Conservation (phyloP, 768 basidiomycete species). For the Mycena chlorophos region DNA sequence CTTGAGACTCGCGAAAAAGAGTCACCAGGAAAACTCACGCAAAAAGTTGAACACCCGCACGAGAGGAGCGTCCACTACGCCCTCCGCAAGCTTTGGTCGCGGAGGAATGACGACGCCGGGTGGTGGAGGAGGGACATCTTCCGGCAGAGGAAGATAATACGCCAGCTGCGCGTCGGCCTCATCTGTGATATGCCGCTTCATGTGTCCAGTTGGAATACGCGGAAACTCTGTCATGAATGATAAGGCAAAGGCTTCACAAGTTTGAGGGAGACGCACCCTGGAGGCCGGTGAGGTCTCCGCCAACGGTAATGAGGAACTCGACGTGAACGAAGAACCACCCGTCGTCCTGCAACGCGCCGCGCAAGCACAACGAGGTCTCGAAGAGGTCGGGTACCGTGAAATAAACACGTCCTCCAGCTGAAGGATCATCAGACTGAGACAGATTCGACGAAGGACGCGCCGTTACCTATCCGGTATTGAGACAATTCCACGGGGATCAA, state of each 20-base stretch:
- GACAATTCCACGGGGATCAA: conserved; percentile 83
- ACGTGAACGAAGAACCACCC: conserved; percentile 87
- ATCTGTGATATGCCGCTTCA: conserved; percentile 67
- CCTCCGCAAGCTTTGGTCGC: conserved; percentile 54
- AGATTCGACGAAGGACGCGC: conserved; percentile 14
- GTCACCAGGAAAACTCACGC: conserved; percentile 51
- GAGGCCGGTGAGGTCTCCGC: conserved; percentile 69
- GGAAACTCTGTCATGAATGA: conserved; percentile 62
- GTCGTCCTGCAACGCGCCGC: conserved; percentile 65
- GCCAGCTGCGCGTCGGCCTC: conserved; percentile 72
- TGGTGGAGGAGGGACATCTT: conserved; percentile 41
- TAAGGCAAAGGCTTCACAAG: background rate
- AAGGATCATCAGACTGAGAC: conserved; percentile 10
- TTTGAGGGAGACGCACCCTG: conserved; percentile 49
- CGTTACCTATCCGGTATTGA: conserved; percentile 60
- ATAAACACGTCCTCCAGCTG: conserved; percentile 76
- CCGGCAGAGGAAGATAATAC: conserved; percentile 56
- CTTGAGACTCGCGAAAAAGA: background rate
- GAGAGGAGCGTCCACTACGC: conserved; percentile 77
- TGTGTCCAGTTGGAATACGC: conserved; percentile 57
- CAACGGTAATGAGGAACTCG: conserved; percentile 71
- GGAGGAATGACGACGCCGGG: conserved; percentile 44
- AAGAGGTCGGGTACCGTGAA: conserved; percentile 76
- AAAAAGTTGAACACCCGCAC: conserved; percentile 86
- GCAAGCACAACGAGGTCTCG: conserved; percentile 70